Evolutionary conservation across 1,284 basidiomycete species (phyloP), one percentile per base, ranked within the genome.

Genomic region (Caloboletus firmus): DNA sequence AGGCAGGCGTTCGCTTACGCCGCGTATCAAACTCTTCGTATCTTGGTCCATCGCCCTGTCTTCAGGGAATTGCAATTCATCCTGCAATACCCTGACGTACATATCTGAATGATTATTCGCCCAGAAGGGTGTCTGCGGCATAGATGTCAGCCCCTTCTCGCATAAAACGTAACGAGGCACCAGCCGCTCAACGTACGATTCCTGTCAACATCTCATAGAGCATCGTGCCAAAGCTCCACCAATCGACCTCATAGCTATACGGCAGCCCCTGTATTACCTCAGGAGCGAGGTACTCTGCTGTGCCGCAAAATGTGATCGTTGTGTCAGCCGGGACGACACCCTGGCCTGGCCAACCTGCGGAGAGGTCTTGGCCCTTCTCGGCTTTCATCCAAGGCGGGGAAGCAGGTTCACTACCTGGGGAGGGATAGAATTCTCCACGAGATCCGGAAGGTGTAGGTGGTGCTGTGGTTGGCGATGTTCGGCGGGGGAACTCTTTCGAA

Each of bases 191-290:
- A 84, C 89, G 77, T 70, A 92, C 90, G 60, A 92, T 91, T 34
- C 92, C 93, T 39, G 88, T 91, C 70, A 93, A 76, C 85, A 96
- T 95, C 76, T 98, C 96, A 70, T 91, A 95, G 54, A 98, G 76
- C 89, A 98, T 97, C 57, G 95, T 98, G 18, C 95, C 95, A 65
- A 97, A 91, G 60, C 90, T 91, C 95, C 95, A 98, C 92, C 94
- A 96, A 70, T 98, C 95, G 20, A 96, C 93, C 62, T 95, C 92
- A 67, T 95, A 98, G 59, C 89, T 89, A 72, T 98, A 98, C 18
- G 91, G 83, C 60, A 91, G 74, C 5, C 94, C 91, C 65, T 94
- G 89, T 63, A 98, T 93, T 48, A 98, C 93, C 70, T 96, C 93
- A 0, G 93, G 93, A 17, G 93, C 94, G 17, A 98, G 81, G 66